Evolutionary conservation across 495 filamentous ascomycete genomes (phyloP).

Genomic region (Aspergillus ellipticus): DNA sequence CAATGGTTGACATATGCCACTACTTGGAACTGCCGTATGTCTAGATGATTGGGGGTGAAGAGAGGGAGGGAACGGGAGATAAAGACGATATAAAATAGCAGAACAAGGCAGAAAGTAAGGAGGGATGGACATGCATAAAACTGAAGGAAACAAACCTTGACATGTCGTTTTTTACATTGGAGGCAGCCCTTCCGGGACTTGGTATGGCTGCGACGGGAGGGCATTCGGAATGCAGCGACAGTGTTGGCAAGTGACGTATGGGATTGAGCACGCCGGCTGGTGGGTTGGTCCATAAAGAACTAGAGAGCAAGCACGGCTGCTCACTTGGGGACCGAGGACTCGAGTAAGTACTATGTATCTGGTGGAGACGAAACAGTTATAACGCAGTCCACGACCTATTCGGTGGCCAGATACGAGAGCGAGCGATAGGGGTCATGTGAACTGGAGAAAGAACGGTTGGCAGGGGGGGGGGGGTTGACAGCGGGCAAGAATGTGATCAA

Average conservation of each 20-base stretch:
- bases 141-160: constrained; percentile 23
- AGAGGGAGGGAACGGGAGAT: background rate
- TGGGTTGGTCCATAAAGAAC: background rate
- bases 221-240: constrained; percentile 12
- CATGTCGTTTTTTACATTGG: constrained; percentile 26
- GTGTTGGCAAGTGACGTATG: background rate
- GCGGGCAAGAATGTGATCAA: too few relatives aligned
- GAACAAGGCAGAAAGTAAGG: background rate
- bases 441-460: background rate
- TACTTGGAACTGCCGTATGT: too few relatives aligned
- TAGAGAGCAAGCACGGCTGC: background rate
- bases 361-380: background rate
- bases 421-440: too few relatives aligned
- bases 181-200: constrained; percentile 27
- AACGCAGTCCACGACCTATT: background rate
- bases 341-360: background rate
- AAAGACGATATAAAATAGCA: too few relatives aligned
- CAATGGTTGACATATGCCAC: too few relatives aligned
- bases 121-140: background rate
- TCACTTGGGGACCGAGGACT: background rate
- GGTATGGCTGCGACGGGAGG: constrained; percentile 27
- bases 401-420: too few relatives aligned
- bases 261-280: too few relatives aligned
- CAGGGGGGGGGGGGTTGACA: too few relatives aligned
- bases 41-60: background rate